Conservation (phyloP, 768 basidiomycete genomes). For the Calocera viscosa region DNA sequence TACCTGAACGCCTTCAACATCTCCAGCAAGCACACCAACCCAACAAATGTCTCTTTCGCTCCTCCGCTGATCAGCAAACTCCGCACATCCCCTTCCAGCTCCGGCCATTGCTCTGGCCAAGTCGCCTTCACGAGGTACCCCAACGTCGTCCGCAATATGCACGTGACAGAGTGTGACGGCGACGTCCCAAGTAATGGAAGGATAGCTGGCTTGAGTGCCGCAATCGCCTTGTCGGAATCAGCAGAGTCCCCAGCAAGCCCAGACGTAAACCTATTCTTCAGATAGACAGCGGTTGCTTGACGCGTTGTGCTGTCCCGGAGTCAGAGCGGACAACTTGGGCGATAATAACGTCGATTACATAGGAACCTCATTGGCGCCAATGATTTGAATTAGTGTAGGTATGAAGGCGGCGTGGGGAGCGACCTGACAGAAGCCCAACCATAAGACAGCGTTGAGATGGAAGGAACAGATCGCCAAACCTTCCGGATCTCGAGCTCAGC, state of each 20-base stretch:
- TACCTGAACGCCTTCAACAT: conserved; percentile 65
- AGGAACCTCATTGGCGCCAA: conserved; percentile 64
- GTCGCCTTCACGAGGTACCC: not conserved
- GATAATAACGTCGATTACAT: conserved; percentile 39
- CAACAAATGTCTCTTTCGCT: conserved; percentile 65
- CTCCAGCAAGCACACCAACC: conserved; percentile 66
- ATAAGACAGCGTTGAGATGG: not conserved
- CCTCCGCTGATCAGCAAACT: conserved; percentile 48
- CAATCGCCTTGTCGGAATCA: conserved; percentile 29
- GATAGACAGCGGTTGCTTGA: conserved; percentile 74
- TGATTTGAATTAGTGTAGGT: conserved; percentile 72
- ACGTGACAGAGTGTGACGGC: conserved; percentile 31
- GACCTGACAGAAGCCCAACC: conserved; percentile 37
- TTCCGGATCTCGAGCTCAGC: conserved; percentile 81
- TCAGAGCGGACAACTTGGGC: not conserved
- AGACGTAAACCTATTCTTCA: conserved; percentile 75
- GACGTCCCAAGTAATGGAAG: conserved; percentile 58
- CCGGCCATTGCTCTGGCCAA: conserved; percentile 56
- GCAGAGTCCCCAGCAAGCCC: conserved; percentile 39
- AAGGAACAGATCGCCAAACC: conserved; percentile 33
- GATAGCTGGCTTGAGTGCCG: conserved; percentile 54
- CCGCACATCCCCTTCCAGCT: conserved; percentile 54
- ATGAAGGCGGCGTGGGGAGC: conserved; percentile 71
- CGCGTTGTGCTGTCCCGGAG: conserved; percentile 49
- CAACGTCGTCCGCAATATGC: not conserved